These are phyloP conservation scores for Peniophora sp. DNA, from an alignment of 1,284 basidiomycete species.

Conservation along the genomic window DNA sequence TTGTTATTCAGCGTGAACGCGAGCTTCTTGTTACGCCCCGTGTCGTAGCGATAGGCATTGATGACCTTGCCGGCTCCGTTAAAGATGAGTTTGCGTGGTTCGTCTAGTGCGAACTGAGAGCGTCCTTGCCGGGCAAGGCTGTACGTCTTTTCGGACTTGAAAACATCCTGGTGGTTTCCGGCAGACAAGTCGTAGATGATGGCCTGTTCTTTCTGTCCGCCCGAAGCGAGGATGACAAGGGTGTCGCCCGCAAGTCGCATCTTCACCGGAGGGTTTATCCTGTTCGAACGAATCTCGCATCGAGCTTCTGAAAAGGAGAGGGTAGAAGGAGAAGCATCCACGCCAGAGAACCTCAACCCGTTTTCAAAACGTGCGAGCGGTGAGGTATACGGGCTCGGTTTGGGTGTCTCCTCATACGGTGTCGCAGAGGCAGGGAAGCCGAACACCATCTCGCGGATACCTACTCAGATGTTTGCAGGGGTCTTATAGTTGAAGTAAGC, in stretches of 20 bases:
- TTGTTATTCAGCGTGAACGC: neutral
- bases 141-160: neutral
- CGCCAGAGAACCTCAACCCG: neutral
- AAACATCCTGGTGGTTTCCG: no score
- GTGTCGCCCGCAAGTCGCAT: neutral
- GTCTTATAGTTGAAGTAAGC: no score
- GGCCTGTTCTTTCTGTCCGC: no score
- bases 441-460: no score
- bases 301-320: neutral
- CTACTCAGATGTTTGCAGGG: no score
- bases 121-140: neutral
- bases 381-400: neutral
- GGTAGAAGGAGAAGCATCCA: neutral
- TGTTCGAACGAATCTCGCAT: neutral
- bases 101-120: conserved; percentile 1
- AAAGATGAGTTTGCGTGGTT: conserved; percentile 1
- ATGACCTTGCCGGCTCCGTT: conserved; percentile 1
- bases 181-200: no score
- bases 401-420: no score
- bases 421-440: no score
- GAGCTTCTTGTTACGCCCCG: neutral
- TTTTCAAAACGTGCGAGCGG: neutral
- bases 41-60: neutral
- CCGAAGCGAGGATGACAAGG: neutral
- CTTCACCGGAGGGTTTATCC: neutral